A percentile compares a stretch with the other conserved stretches of the same genome.
Conservation (phyloP, 805 yeast genomes). For the Candida ortonii region DNA sequence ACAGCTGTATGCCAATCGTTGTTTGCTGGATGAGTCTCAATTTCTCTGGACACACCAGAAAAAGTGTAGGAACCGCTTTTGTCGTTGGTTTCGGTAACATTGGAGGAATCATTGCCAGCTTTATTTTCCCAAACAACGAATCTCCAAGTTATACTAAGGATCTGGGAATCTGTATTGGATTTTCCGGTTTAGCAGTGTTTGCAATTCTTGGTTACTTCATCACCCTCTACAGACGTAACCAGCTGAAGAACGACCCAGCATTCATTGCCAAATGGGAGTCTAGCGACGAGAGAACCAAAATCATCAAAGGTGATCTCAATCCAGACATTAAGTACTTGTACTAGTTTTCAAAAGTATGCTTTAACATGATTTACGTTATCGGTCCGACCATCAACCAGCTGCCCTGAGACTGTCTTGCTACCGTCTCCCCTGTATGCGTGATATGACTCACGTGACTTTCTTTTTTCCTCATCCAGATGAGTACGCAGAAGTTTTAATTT, state of each 20-base stretch:
- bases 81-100: constrained; percentile 72
- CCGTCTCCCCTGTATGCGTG: not conserved
- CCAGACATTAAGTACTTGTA: constrained; percentile 48
- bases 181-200: constrained; percentile 41
- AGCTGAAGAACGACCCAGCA: constrained; percentile 32
- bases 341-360: constrained; percentile 18
- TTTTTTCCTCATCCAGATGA: too few relatives aligned
- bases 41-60: constrained; percentile 60
- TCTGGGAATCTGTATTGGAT: constrained; percentile 47
- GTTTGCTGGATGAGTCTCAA: constrained; percentile 67
- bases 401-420: not conserved
- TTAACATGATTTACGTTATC: not conserved
- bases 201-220: constrained; percentile 32
- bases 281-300: constrained; percentile 27
- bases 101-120: constrained; percentile 68
- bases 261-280: constrained; percentile 31
- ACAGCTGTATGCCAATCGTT: constrained; percentile 64
- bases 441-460: too few relatives aligned
- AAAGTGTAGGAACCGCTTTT: constrained; percentile 46
- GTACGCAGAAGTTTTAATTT: too few relatives aligned
- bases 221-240: constrained; percentile 33
- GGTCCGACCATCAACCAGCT: not conserved
- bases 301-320: constrained; percentile 36
- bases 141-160: constrained; percentile 62
- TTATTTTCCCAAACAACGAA: constrained; percentile 50